A percentile compares a stretch with the other conserved stretches of the same genome.
Evolutionary conservation across 1,139 yeast genomes (phyloP).

Genomic region (Diutina siamensis): DNA sequence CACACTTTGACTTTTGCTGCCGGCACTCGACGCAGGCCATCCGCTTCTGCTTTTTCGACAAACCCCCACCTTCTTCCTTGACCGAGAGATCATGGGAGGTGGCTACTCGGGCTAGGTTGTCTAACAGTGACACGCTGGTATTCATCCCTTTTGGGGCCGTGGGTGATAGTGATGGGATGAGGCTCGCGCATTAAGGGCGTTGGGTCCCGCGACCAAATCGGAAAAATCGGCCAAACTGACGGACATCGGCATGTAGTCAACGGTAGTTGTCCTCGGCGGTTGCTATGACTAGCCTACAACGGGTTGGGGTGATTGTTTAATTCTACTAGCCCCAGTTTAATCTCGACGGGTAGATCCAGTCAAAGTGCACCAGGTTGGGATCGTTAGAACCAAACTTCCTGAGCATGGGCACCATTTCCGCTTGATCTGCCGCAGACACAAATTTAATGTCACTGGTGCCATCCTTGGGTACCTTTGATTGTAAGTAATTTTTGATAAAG

Average conservation of each 20-base stretch:
- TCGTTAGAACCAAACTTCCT: constrained; percentile 20
- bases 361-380: constrained; percentile 21
- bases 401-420: constrained; percentile 23
- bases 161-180: not conserved
- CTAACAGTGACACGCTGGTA: not conserved
- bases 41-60: not conserved
- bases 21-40: constrained; percentile 93
- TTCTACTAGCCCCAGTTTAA: constrained; percentile 16
- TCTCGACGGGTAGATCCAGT: constrained; percentile 27
- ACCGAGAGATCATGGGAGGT: not conserved
- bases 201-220: not conserved
- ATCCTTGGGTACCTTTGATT: constrained; percentile 9
- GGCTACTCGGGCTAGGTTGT: constrained; percentile 5
- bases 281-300: not conserved
- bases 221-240: not conserved
- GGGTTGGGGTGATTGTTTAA: not conserved
- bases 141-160: not conserved
- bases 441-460: constrained; percentile 17
- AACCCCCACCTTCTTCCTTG: not conserved
- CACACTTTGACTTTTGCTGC: constrained; percentile 86
- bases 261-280: too few species aligned
- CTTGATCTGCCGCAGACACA: constrained; percentile 12
- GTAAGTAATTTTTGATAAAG: constrained; percentile 25
- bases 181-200: not conserved
- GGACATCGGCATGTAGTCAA: too few species aligned